Base-by-base conservation (phyloP, 2,329 filamentous ascomycete genomes). In the Microcera coccophila region DNA sequence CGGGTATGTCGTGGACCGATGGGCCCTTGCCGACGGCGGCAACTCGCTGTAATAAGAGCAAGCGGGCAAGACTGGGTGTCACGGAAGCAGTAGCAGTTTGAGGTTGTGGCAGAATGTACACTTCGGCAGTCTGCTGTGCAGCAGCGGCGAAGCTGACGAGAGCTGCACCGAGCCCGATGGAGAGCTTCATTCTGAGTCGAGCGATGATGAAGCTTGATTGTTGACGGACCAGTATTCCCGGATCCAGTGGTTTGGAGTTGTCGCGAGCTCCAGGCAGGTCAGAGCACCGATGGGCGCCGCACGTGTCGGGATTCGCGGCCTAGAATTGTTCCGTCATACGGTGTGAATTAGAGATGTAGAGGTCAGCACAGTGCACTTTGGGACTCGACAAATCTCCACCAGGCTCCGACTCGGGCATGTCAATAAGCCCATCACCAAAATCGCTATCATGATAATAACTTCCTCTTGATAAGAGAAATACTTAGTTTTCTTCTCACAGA, bases 31-130 rank as follows among this genome's bases (percentile, higher is more conserved):
- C 66, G 24, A 67, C 62, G 42, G 68, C 66, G 15, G 70, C 70
- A 44, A 81, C 63, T 39, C 80, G 75, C 59, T 81, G 78, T 11
- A 81, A 72, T 36, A 84, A 62, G 55, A 84, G 71, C 46, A 82
- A 70, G 57, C 76, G 72, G 44, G 75, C 77, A 59, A 80, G 66
- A 60, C 75, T 71, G 53, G 72, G 71, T 37, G 75, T 70, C 53
- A 81, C 62, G 35, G 68, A 67, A 39, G 72, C 64, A 36, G 67
- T 56, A 32, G 58, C 54, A 36, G 54, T 50, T 33, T 60, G 57
- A 48, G 54, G 54, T 42, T 55, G 46, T 41, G 64, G 67, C 38
- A 81, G 66, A 44, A 82, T 67, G 62, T 76, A 82, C 50, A 78
- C 78, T 51, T 75, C 69, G 40, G 77, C 76, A 32, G 63, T 57